These are phyloP conservation scores for Vigna reflexopilosa DNA, from an alignment of 306 rosid genomes.

Conservation along the genomic window DNA sequence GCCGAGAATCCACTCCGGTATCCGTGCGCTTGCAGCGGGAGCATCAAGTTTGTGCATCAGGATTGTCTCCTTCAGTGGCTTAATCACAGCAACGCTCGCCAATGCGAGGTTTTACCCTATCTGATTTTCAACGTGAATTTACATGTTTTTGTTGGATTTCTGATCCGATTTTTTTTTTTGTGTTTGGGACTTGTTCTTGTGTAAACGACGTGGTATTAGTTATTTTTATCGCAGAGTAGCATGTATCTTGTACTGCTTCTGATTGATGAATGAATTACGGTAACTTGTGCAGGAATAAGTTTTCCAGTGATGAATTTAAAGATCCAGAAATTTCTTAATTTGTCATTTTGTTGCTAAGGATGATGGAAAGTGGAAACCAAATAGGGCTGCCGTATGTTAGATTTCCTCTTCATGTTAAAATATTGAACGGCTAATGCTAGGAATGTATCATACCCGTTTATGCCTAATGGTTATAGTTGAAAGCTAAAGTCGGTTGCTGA, in stretches of 20 bases:
- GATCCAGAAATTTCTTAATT: conserved; percentile 2
- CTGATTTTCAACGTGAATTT: conserved; percentile 22
- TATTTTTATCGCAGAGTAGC: neutral
- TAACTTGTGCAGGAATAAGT: conserved; percentile 27
- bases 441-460: conserved; percentile 1
- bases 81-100: conserved; percentile 99
- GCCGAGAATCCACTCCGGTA: conserved; percentile 87
- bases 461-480: conserved; percentile 11
- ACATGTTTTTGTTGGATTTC: conserved; percentile 27
- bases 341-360: conserved; percentile 11
- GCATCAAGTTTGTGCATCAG: conserved; percentile 96
- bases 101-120: conserved; percentile 80
- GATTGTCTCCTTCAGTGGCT: conserved; percentile 99
- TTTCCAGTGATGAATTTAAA: conserved; percentile 17
- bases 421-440: conserved; percentile 6
- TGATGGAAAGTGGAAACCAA: neutral
- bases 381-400: neutral
- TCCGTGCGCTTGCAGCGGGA: conserved; percentile 99
- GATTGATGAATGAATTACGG: conserved; percentile 5
- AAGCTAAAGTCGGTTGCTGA: conserved; percentile 16
- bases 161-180: neutral
- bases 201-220: conserved; percentile 5
- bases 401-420: neutral
- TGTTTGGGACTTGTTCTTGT: neutral
- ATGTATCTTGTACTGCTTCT: neutral